Evolutionary conservation across 352 stramenopile species (phyloP).

Genomic region (Globisporangium parvum): DNA sequence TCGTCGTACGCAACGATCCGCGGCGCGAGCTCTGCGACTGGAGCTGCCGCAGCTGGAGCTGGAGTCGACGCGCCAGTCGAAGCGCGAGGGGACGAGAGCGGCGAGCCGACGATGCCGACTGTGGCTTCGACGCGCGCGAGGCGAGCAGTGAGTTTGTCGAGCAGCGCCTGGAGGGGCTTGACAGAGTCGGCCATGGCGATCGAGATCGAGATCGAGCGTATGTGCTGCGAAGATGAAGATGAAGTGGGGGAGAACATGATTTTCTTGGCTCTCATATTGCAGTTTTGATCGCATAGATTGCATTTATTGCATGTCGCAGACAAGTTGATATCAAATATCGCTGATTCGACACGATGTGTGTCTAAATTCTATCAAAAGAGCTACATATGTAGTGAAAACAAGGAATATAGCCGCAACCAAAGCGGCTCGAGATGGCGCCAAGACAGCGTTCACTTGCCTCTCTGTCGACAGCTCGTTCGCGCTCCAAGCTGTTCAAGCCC

Average conservation of each 20-base stretch:
- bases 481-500: too few relatives aligned
- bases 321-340: too few relatives aligned
- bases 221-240: constrained; percentile 1
- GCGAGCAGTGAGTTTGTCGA: constrained; percentile 75
- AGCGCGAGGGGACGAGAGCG: constrained; percentile 12
- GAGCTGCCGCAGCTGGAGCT: constrained; percentile 7
- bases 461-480: too few relatives aligned
- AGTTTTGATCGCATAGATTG: not conserved
- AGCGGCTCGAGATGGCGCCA: too few relatives aligned
- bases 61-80: not conserved
- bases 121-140: constrained; percentile 76
- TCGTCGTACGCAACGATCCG: constrained; percentile 89
- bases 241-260: not conserved
- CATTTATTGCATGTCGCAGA: not conserved
- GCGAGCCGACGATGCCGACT: constrained; percentile 41
- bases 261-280: too few relatives aligned
- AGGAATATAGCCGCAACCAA: too few relatives aligned
- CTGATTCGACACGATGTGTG: too few relatives aligned
- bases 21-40: constrained; percentile 41
- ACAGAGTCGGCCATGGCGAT: constrained; percentile 41
- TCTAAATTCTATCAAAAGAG: too few relatives aligned
- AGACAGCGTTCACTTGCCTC: too few relatives aligned
- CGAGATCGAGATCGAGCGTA: constrained; percentile 3
- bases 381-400: too few relatives aligned
- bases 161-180: constrained; percentile 79